Percentiles rank a stretch among this genome's conserved stretches.
Conservation (phyloP, 2,329 filamentous ascomycete genomes). For the Hypoxylon sp. region DNA sequence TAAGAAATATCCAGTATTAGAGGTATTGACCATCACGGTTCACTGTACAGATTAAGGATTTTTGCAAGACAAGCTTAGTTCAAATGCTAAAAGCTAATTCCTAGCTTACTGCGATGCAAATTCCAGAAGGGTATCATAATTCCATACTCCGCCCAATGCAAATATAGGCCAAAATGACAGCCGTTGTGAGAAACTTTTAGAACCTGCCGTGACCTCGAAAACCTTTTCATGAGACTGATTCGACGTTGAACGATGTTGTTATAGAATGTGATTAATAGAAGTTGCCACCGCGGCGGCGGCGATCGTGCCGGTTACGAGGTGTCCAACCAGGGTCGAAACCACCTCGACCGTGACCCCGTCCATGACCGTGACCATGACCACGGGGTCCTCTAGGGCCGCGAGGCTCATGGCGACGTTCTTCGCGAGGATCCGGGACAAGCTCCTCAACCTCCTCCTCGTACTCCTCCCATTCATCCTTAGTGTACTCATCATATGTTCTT, state of each 20-base stretch:
- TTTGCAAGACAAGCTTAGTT: not conserved
- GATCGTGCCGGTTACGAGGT: slow-evolving; percentile 49
- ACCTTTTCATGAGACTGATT: not conserved
- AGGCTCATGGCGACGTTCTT: slow-evolving; percentile 46
- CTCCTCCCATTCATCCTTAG: slow-evolving; percentile 81
- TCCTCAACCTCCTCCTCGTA: slow-evolving; percentile 85
- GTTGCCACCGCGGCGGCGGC: slow-evolving; percentile 48
- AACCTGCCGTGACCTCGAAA: slow-evolving; percentile 12
- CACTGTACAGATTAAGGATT: not conserved
- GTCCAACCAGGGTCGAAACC: slow-evolving; percentile 50
- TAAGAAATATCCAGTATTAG: no score
- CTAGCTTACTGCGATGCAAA: slow-evolving; percentile 2
- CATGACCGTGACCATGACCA: slow-evolving; percentile 46
- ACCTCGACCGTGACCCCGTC: slow-evolving; percentile 49
- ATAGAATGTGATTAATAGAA: slow-evolving; percentile 40
- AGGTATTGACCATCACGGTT: not conserved
- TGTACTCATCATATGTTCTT: slow-evolving; percentile 76
- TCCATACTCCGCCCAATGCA: slow-evolving; percentile 41
- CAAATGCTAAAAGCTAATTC: not conserved
- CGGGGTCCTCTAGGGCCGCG: slow-evolving; percentile 50
- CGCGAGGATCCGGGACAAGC: slow-evolving; percentile 55
- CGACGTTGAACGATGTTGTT: not conserved
- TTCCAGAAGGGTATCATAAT: slow-evolving; percentile 36
- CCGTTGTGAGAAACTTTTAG: slow-evolving; percentile 14
- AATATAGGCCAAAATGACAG: slow-evolving; percentile 8